These are phyloP conservation scores for Orbilia oligospora DNA, from an alignment of 2,329 filamentous ascomycete species.

Conservation along the genomic window DNA sequence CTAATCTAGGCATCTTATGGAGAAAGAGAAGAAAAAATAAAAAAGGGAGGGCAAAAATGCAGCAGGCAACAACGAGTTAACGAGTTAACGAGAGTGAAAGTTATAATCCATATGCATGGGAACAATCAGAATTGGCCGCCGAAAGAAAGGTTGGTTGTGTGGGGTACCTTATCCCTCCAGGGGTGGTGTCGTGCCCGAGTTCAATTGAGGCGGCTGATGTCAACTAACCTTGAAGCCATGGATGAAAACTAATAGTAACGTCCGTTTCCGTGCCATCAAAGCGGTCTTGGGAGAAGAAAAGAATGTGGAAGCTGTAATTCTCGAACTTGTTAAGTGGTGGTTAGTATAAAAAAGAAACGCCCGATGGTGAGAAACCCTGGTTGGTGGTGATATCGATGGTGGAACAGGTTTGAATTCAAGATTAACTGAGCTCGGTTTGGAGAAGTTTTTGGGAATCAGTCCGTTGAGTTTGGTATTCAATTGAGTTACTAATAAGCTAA, in stretches of 20 bases:
- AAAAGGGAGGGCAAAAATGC: conserved; percentile 16
- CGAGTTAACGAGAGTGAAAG: conserved; percentile 14
- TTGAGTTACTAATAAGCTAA: conserved; percentile 2
- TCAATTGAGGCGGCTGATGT: conserved; percentile 57
- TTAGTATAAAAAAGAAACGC: conserved; percentile 57
- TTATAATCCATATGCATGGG: conserved; percentile 38
- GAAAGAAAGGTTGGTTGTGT: conserved; percentile 48
- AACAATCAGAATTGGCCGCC: conserved; percentile 31
- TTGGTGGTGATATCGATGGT: conserved; percentile 18
- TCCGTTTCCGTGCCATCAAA: conserved; percentile 75
- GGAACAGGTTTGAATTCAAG: conserved; percentile 29
- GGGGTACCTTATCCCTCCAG: conserved; percentile 51
- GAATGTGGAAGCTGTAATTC: conserved; percentile 51
- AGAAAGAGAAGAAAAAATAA: conserved; percentile 9
- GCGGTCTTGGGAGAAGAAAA: conserved; percentile 43
- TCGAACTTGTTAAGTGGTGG: conserved; percentile 43
- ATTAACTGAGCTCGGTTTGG: conserved; percentile 39
- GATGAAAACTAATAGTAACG: conserved; percentile 84
- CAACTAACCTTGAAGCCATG: conserved; percentile 83
- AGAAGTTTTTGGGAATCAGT: conserved; percentile 14
- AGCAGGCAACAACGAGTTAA: conserved; percentile 11
- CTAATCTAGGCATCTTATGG: conserved; percentile 50
- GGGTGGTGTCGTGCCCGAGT: conserved; percentile 36
- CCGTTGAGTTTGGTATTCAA: not conserved
- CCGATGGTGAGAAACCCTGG: conserved; percentile 20